phyloP scores from a whole-genome alignment of 305 asterid genomes.

The Solanum aculeatissimum region DNA sequence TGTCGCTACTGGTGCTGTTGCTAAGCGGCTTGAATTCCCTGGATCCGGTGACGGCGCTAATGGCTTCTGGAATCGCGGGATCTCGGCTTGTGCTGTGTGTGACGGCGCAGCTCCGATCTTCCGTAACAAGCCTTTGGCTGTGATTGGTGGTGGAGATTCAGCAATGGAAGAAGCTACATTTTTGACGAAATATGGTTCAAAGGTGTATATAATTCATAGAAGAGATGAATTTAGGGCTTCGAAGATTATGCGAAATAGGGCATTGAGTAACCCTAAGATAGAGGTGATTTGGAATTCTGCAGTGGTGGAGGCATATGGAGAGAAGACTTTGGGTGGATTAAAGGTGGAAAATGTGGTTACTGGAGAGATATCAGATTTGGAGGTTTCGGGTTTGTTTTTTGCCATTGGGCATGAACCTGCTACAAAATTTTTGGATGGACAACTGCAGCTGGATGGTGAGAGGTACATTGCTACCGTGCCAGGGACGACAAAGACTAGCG shows the following conservation, averaged over 20 bases:
- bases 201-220: slow-evolving; percentile 73
- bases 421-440: slow-evolving; percentile 78
- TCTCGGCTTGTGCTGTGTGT: slow-evolving; percentile 92
- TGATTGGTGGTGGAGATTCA: slow-evolving; percentile 96
- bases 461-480: slow-evolving; percentile 73
- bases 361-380: slow-evolving; percentile 46
- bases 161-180: slow-evolving; percentile 96
- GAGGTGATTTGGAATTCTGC: slow-evolving; percentile 68
- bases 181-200: slow-evolving; percentile 74
- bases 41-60: slow-evolving; percentile 35
- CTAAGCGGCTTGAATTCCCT: slow-evolving; percentile 52
- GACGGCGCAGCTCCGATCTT: slow-evolving; percentile 94
- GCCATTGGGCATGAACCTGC: slow-evolving; percentile 97
- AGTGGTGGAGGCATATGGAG: slow-evolving; percentile 78
- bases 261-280: slow-evolving; percentile 48
- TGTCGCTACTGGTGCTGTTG: slow-evolving; percentile 82
- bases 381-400: slow-evolving; percentile 73
- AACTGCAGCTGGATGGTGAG: slow-evolving; percentile 67
- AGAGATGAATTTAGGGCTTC: slow-evolving; percentile 84
- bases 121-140: slow-evolving; percentile 71
- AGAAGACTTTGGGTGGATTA: slow-evolving; percentile 47
- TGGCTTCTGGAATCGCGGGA: slow-evolving; percentile 76
- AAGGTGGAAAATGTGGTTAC: slow-evolving; percentile 59
- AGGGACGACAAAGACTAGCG: slow-evolving; percentile 69
- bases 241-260: slow-evolving; percentile 75